phyloP scores from a whole-genome alignment of 805 yeast genomes.

The Teunomyces stri region DNA sequence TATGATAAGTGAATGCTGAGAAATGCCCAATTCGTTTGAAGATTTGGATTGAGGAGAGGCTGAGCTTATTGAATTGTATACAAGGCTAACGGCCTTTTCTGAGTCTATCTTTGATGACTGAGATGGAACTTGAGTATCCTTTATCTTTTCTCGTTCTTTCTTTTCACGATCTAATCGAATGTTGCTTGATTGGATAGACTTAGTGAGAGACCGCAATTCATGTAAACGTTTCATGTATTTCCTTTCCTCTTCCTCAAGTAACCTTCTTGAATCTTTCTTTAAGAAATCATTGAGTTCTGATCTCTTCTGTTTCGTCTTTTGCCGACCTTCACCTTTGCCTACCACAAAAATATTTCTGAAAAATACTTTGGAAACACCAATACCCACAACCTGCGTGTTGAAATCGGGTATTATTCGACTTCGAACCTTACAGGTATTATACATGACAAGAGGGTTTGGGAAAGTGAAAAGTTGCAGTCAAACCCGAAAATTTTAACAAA shows the following conservation, averaged over 20 bases:
- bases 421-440: not conserved
- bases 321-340: not conserved
- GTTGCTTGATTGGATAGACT: not conserved
- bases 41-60: not conserved
- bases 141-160: constrained; percentile 15
- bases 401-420: not conserved
- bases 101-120: constrained; percentile 13
- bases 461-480: not conserved
- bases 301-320: not conserved
- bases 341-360: constrained; percentile 2
- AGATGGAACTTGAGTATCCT: constrained; percentile 15
- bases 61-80: constrained; percentile 11
- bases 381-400: not conserved
- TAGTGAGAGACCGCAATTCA: constrained; percentile 29
- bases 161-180: constrained; percentile 6
- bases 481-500: not conserved
- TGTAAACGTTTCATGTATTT: constrained; percentile 22
- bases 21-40: constrained; percentile 10
- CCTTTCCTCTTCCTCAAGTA: constrained; percentile 16
- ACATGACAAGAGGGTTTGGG: not conserved
- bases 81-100: constrained; percentile 6
- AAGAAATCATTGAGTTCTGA: constrained; percentile 6
- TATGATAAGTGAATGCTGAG: constrained; percentile 12
- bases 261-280: constrained; percentile 21
- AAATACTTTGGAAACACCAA: not conserved